Conservation (phyloP, 176 grass and related monocot genomes). For the Paspalum notatum region DNA sequence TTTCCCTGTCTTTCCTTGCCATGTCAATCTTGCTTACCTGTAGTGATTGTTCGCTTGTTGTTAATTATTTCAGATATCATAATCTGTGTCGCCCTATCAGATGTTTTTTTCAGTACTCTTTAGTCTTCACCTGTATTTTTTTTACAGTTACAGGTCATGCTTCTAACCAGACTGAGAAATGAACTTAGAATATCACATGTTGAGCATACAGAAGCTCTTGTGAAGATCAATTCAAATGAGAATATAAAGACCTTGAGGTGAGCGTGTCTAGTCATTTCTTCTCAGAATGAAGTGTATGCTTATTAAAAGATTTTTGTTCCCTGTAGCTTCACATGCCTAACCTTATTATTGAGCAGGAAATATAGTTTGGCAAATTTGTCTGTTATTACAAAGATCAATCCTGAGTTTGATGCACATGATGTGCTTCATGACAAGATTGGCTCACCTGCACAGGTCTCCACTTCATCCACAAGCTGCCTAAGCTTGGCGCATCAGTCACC, state of each 20-base stretch:
- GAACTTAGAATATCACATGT: constrained; percentile 67
- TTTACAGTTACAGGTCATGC: constrained; percentile 56
- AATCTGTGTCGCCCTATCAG: background rate
- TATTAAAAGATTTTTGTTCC: constrained; percentile 28
- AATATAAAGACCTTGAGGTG: constrained; percentile 68
- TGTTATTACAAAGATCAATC: constrained; percentile 20
- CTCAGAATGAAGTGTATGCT: constrained; percentile 22
- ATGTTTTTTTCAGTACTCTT: constrained; percentile 28
- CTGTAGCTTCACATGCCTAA: constrained; percentile 31
- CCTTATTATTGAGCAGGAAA: constrained; percentile 42
- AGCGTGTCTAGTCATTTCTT: constrained; percentile 20
- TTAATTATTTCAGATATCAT: background rate
- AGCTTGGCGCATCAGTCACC: constrained; percentile 29
- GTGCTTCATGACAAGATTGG: constrained; percentile 32
- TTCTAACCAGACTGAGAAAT: constrained; percentile 65
- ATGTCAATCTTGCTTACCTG: too few species aligned
- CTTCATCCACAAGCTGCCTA: constrained; percentile 32
- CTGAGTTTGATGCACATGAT: constrained; percentile 31
- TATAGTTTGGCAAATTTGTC: constrained; percentile 37
- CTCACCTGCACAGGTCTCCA: constrained; percentile 17
- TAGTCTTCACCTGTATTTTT: constrained; percentile 33
- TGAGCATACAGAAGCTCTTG: constrained; percentile 74
- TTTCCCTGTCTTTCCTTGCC: too few species aligned
- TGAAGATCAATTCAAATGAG: constrained; percentile 55
- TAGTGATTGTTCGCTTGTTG: too few species aligned